Evolutionary conservation across 306 rosid genomes (phyloP).

Genomic region (Lotus japonicus): DNA sequence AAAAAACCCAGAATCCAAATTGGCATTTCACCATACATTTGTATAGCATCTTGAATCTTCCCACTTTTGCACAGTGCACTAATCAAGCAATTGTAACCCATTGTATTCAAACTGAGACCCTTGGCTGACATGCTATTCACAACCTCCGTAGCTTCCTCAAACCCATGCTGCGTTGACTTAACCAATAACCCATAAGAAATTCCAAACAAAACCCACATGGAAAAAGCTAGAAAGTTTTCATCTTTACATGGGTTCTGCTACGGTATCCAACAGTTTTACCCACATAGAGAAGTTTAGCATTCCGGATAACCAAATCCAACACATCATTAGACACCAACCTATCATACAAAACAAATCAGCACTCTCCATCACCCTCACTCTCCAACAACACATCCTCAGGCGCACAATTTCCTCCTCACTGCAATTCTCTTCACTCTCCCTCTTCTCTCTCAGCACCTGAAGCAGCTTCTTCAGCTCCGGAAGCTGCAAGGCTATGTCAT

Average conservation of each 20-base stretch:
- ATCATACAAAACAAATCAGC: conserved; percentile 92
- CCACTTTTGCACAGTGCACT: conserved; percentile 55
- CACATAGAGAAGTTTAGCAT: conserved; percentile 82
- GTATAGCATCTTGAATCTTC: conserved; percentile 54
- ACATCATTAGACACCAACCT: conserved; percentile 90
- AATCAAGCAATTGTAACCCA: conserved; percentile 77
- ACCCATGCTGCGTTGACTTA: not conserved
- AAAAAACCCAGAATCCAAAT: too few relatives aligned
- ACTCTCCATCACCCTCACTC: conserved; percentile 57
- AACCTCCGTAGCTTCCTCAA: conserved; percentile 53
- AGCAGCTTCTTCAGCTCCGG: conserved; percentile 86
- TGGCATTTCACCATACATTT: conserved; percentile 54
- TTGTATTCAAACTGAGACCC: conserved; percentile 59
- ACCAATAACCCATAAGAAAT: conserved; percentile 1
- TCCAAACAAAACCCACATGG: not conserved
- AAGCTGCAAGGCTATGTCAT: conserved; percentile 75
- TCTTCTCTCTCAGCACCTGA: conserved; percentile 59
- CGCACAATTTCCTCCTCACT: conserved; percentile 35
- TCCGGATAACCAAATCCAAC: conserved; percentile 62
- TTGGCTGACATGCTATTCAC: conserved; percentile 62
- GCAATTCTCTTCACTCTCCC: conserved; percentile 43
- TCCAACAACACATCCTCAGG: conserved; percentile 81
- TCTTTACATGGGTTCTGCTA: conserved; percentile 88
- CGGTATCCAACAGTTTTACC: conserved; percentile 96
- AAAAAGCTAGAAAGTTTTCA: not conserved